phyloP scores from a whole-genome alignment of 208 protist species.

The Lotmaria passim region DNA sequence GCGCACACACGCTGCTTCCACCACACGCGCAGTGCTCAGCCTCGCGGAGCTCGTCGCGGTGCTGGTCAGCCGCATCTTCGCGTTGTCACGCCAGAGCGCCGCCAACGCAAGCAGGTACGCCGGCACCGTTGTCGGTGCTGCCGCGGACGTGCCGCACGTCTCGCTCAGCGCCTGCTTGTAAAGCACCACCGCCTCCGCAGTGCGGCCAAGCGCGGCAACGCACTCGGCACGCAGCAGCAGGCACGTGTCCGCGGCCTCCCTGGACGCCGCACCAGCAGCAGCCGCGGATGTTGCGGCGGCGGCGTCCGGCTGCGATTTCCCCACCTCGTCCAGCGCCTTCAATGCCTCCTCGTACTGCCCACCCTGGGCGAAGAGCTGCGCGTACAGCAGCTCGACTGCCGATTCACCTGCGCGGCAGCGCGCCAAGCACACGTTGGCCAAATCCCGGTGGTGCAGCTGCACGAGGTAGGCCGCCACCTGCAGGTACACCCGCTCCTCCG shows the following conservation, averaged over 20 bases:
- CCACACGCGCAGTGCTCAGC: conserved; percentile 7
- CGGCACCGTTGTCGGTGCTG: conserved; percentile 10
- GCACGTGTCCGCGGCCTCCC: conserved; percentile 38
- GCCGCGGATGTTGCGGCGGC: not conserved
- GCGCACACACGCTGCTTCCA: conserved; percentile 20
- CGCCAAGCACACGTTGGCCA: conserved; percentile 77
- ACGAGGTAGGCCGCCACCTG: conserved; percentile 59
- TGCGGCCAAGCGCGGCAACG: conserved; percentile 54
- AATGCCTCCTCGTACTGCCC: conserved; percentile 75
- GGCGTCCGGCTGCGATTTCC: too few species aligned
- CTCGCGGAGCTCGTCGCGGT: not conserved
- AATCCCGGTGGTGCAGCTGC: conserved; percentile 67
- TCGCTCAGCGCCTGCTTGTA: conserved; percentile 76
- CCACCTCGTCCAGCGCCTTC: conserved; percentile 40
- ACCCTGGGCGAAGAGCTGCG: conserved; percentile 72
- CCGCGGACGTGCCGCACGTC: too few species aligned
- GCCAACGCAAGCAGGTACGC: conserved; percentile 27
- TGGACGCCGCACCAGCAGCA: not conserved
- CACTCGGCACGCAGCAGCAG: conserved; percentile 72
- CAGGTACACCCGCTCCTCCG: conserved; percentile 42
- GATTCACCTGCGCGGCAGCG: conserved; percentile 46
- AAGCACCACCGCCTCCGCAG: conserved; percentile 47
- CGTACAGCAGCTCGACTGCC: conserved; percentile 73
- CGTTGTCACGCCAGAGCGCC: conserved; percentile 25
- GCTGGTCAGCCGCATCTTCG: conserved; percentile 1